Percentiles rank a stretch among this genome's conserved stretches.
phyloP scores from a whole-genome alignment of 2,329 filamentous ascomycete species.

The Pestalotiopsis sp. region DNA sequence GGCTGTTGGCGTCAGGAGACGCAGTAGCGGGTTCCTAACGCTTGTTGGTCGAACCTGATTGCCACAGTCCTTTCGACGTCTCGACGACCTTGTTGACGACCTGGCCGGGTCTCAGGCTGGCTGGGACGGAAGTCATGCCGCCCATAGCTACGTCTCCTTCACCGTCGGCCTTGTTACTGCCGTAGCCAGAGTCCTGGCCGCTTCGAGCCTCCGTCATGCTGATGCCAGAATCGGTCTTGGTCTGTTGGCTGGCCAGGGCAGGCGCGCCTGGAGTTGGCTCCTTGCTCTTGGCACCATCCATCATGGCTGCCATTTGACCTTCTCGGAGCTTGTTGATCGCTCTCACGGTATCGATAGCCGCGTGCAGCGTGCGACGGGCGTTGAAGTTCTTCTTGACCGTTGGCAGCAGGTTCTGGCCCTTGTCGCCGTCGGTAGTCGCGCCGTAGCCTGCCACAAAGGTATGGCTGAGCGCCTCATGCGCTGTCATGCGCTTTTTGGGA shows the following conservation, averaged over 20 bases:
- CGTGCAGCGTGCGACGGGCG: slow-evolving; percentile 68
- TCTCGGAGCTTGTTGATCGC: slow-evolving; percentile 73
- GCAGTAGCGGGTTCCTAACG: slow-evolving; percentile 21
- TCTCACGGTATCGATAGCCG: slow-evolving; percentile 71
- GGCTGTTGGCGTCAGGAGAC: background rate
- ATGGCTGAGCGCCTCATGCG: slow-evolving; percentile 75
- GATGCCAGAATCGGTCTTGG: slow-evolving; percentile 50
- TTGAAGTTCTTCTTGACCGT: slow-evolving; percentile 78
- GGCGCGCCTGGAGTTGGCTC: slow-evolving; percentile 48
- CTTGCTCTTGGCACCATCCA: slow-evolving; percentile 60
- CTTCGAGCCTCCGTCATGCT: slow-evolving; percentile 33
- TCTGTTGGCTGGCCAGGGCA: slow-evolving; percentile 27
- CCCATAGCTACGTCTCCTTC: slow-evolving; percentile 51
- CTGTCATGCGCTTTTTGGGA: slow-evolving; percentile 83
- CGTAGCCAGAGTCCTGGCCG: slow-evolving; percentile 52
- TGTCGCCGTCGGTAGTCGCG: slow-evolving; percentile 45
- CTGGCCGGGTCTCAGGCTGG: slow-evolving; percentile 57
- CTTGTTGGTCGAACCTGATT: slow-evolving; percentile 30
- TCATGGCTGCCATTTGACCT: slow-evolving; percentile 56
- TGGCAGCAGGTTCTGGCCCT: slow-evolving; percentile 66
- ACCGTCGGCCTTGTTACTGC: slow-evolving; percentile 16
- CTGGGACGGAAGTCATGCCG: slow-evolving; percentile 46
- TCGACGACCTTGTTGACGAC: slow-evolving; percentile 61
- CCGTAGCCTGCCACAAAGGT: slow-evolving; percentile 63
- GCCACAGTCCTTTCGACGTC: slow-evolving; percentile 68